These are phyloP conservation scores for Collybiopsis luxurians DNA, from an alignment of 768 basidiomycete genomes.

Conservation along the genomic window DNA sequence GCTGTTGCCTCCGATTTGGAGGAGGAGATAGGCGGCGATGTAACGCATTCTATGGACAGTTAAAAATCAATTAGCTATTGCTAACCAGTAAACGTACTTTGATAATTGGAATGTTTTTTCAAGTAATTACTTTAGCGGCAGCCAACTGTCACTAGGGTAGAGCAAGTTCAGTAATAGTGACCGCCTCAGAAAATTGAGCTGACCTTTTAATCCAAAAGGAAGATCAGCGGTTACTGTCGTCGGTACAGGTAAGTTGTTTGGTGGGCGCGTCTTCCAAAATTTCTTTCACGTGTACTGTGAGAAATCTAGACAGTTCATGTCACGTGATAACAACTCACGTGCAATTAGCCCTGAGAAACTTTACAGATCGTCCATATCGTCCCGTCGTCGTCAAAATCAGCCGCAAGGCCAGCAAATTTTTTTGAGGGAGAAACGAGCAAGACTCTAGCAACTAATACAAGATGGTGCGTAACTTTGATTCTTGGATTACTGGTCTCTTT, in stretches of 20 bases:
- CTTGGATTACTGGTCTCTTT: not conserved
- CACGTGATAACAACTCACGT: not conserved
- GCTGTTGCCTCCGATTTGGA: constrained; percentile 90
- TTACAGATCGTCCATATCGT: not conserved
- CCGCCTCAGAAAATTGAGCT: no score
- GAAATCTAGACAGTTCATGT: not conserved
- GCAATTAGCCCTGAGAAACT: not conserved
- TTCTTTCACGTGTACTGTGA: not conserved
- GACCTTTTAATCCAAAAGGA: constrained; percentile 88
- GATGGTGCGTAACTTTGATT: constrained; percentile 18
- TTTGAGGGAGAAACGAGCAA: no score
- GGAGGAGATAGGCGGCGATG: constrained; percentile 96
- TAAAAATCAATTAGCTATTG: no score
- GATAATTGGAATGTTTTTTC: no score
- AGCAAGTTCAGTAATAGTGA: no score
- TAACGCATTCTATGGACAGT: constrained; percentile 65
- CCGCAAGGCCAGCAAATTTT: not conserved
- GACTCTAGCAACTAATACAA: constrained; percentile 13
- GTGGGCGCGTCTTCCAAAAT: no score
- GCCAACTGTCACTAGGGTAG: constrained; percentile 83
- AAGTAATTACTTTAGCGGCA: constrained; percentile 46
- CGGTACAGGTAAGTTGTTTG: constrained; percentile 14
- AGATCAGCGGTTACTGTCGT: constrained; percentile 94
- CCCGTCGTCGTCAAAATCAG: not conserved
- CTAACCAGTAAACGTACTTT: constrained; percentile 35